Base-by-base conservation (phyloP, 1,284 basidiomycete genomes). In the Ceratobasidium sp. region DNA sequence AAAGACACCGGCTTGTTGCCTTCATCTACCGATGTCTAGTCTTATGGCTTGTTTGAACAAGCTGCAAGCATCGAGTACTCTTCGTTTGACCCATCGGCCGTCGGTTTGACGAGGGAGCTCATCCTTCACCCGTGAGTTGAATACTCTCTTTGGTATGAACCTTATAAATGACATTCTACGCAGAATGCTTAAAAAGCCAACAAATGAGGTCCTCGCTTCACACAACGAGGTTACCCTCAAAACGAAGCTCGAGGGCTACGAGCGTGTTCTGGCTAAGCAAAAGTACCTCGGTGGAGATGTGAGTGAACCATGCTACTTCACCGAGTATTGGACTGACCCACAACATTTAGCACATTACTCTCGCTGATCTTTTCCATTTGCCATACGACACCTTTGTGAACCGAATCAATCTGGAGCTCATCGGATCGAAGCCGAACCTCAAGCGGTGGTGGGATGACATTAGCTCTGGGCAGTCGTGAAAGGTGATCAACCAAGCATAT, bases 301-400 rank as follows among this genome's bases (percentile, higher is more conserved):
- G 59, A 69, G 82, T 50, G 23, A n/a, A n/a, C n/a, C n/a, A 21
- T 23, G 46, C 9, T 43, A 16, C 1, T 50, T 39, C 10, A 46
- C 14, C 32, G 41, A 21, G 26, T 18, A 26, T 32, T 50, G 18
- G 16, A 52, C 4, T 52, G 16, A 8, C 4, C 3, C 9, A 45
- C 3, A 10, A 4, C 43, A 6, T 48, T 16, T 45, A 74, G 73
- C 53, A 78, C 36, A 58, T 81, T 60, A 86, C 85, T 2, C 77
- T 88, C 5, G 85, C 83, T 5, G 87, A 88, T 77, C 79, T 88
- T 6, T 83, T 83, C 78, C 86, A 88, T 76, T 76, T 88, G 23
- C 82, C 87, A 0, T 83, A 83, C 71, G 86, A 82, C 1, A 21
- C 75, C 0, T 69, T 78, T 34, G 70, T 80, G 18, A 72, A 76